Evolutionary conservation across 2,329 filamentous ascomycete species (phyloP).

Genomic region (Calonectria multiphialidica): DNA sequence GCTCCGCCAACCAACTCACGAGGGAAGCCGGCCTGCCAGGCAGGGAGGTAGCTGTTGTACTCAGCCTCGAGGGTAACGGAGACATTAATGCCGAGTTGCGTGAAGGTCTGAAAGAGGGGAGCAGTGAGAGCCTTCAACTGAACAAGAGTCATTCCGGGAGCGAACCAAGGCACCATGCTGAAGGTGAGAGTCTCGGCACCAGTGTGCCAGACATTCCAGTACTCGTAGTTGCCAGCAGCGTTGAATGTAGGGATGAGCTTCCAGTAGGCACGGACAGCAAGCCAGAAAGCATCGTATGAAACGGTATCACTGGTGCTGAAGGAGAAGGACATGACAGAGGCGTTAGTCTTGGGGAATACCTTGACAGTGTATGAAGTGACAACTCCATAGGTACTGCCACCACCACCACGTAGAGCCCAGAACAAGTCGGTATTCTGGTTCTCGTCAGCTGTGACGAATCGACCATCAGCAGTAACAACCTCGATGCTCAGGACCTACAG

Average conservation of each 20-base stretch:
- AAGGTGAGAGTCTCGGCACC: slow-evolving; percentile 25
- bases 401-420: slow-evolving; percentile 55
- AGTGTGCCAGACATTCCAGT: slow-evolving; percentile 35
- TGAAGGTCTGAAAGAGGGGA: slow-evolving; percentile 29
- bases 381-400: slow-evolving; percentile 51
- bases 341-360: slow-evolving; percentile 49
- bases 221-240: slow-evolving; percentile 36
- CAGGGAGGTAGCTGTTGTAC: slow-evolving; percentile 32
- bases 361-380: slow-evolving; percentile 51
- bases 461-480: slow-evolving; percentile 23
- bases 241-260: slow-evolving; percentile 34
- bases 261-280: slow-evolving; percentile 32
- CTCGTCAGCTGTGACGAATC: slow-evolving; percentile 31
- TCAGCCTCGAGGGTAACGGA: slow-evolving; percentile 25
- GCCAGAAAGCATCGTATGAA: slow-evolving; percentile 36
- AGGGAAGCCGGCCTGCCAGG: slow-evolving; percentile 36
- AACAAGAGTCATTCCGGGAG: slow-evolving; percentile 30
- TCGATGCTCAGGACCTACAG: not conserved
- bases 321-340: slow-evolving; percentile 35
- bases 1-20: slow-evolving; percentile 31
- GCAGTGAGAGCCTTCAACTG: slow-evolving; percentile 26
- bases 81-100: slow-evolving; percentile 23
- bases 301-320: slow-evolving; percentile 33
- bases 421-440: slow-evolving; percentile 44
- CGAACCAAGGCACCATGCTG: slow-evolving; percentile 39